Percentiles rank a stretch among this genome's conserved stretches.
Conservation (phyloP, 2,329 filamentous ascomycete species). For the Cladophialophora exuberans region DNA sequence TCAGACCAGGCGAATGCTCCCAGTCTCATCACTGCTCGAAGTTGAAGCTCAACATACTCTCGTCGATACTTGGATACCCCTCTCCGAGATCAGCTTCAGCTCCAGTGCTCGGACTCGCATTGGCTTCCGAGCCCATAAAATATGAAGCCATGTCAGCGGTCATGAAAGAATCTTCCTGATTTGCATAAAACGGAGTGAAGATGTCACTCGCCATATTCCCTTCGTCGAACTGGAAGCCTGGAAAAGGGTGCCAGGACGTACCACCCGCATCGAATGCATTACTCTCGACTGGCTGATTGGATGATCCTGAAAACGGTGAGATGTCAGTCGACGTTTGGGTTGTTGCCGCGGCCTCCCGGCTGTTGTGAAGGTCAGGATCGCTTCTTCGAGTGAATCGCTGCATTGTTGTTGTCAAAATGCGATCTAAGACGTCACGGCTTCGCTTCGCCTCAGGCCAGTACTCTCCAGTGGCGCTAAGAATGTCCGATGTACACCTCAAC, state of each 20-base stretch:
- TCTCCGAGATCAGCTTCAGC: too few species aligned
- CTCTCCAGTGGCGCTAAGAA: constrained; percentile 3
- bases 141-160: background rate
- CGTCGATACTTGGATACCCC: constrained; percentile 1
- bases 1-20: too few species aligned
- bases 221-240: background rate
- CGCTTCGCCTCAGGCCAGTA: constrained; percentile 7
- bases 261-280: background rate
- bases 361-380: background rate
- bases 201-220: background rate
- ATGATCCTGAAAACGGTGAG: background rate
- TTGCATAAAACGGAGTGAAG: background rate
- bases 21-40: too few species aligned
- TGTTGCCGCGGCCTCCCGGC: background rate
- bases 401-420: constrained; percentile 2
- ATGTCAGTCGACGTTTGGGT: background rate
- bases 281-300: too few species aligned
- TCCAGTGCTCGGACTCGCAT: too few species aligned
- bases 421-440: constrained; percentile 3
- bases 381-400: background rate
- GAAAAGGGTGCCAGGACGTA: background rate
- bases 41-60: constrained; percentile 2
- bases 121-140: background rate
- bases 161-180: background rate
- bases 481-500: constrained; percentile 1